phyloP scores from a whole-genome alignment of 176 grass and related monocot genomes.

The Musa troglodytarum region DNA sequence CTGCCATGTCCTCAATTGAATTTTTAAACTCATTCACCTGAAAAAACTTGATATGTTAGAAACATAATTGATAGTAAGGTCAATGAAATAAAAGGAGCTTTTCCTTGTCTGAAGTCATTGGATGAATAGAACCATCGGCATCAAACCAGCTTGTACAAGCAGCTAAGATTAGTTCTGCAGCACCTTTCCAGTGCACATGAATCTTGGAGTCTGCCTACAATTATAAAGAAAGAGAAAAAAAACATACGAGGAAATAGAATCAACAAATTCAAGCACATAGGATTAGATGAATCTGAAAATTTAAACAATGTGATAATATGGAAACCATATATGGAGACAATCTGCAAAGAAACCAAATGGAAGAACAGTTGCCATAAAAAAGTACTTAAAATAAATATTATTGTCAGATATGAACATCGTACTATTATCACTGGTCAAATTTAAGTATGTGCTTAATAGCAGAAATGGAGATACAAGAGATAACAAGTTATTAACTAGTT shows the following conservation, averaged over 20 bases:
- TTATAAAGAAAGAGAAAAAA: conserved; percentile 26
- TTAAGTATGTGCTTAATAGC: neutral
- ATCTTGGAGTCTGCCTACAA: conserved; percentile 49
- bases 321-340: no score
- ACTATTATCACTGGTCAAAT: neutral
- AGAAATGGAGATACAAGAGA: no score
- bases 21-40: conserved; percentile 59
- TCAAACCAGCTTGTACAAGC: conserved; percentile 63
- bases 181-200: conserved; percentile 97
- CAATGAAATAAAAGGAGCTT: conserved; percentile 11
- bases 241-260: neutral
- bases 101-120: conserved; percentile 53
- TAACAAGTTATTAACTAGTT: no score
- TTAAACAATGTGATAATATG: neutral
- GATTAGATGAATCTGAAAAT: neutral
- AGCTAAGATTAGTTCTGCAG: conserved; percentile 78
- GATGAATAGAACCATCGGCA: conserved; percentile 39
- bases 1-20: conserved; percentile 70
- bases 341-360: neutral
- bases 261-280: neutral
- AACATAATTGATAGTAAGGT: neutral
- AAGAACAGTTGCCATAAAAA: neutral
- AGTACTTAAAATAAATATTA: neutral
- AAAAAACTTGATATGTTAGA: conserved; percentile 14
- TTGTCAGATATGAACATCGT: neutral